phyloP scores from a whole-genome alignment of 768 basidiomycete species.

The Tephrocybe sp. region DNA sequence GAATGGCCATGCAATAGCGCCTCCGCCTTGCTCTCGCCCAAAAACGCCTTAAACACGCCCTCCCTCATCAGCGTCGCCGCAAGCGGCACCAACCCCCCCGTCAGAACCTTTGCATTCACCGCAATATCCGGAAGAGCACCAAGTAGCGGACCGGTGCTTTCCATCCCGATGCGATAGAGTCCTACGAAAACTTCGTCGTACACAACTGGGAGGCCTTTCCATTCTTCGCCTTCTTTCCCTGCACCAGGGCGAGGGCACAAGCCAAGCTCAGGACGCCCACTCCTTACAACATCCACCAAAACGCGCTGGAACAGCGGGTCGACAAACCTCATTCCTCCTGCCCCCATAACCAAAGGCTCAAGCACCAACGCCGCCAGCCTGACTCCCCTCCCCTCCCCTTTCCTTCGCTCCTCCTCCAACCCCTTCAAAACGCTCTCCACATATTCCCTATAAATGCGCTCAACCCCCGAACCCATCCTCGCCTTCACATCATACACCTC shows the following conservation, averaged over 20 bases:
- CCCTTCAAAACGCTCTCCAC: constrained; percentile 52
- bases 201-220: constrained; percentile 83
- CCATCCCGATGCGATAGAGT: constrained; percentile 81
- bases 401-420: constrained; percentile 39
- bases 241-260: neutral
- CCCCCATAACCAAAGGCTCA: constrained; percentile 92
- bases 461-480: constrained; percentile 63
- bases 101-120: constrained; percentile 91
- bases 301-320: constrained; percentile 95
- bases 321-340: constrained; percentile 96
- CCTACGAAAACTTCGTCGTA: constrained; percentile 98
- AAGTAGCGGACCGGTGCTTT: constrained; percentile 63
- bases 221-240: constrained; percentile 24
- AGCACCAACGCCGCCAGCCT: constrained; percentile 77
- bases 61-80: constrained; percentile 82
- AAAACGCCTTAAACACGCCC: constrained; percentile 79
- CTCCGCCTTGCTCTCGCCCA: constrained; percentile 71
- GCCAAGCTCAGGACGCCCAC: constrained; percentile 6
- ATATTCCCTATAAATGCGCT: constrained; percentile 58
- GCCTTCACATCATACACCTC: constrained; percentile 69
- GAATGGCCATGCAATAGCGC: constrained; percentile 94
- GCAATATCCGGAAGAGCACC: constrained; percentile 83
- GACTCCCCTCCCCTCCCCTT: constrained; percentile 14
- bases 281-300: constrained; percentile 78
- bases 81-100: constrained; percentile 88